phyloP scores from a whole-genome alignment of 768 basidiomycete genomes.

The Paxillus ammoniavirescens region DNA sequence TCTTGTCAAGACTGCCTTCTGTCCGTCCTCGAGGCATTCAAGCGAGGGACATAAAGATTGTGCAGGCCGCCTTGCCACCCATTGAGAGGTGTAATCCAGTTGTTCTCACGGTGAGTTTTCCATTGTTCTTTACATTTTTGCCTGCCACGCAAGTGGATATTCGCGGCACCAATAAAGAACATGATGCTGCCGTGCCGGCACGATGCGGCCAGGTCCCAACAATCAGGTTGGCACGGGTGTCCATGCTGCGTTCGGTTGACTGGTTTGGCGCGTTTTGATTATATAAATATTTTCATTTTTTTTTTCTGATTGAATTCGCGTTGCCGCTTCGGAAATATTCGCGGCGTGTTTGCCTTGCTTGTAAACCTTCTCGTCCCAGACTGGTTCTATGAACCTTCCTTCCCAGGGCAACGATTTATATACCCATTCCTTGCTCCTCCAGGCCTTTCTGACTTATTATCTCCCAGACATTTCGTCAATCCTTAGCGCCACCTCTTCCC shows the following conservation, averaged over 20 bases:
- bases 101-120: conserved; percentile 33
- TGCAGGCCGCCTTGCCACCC: conserved; percentile 11
- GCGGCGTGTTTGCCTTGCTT: conserved; percentile 4
- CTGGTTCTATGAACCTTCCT: conserved; percentile 9
- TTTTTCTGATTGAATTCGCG: conserved; percentile 9
- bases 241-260: conserved; percentile 20
- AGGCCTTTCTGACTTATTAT: conserved; percentile 16
- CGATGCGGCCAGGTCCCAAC: conserved; percentile 19
- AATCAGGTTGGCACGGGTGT: conserved; percentile 14
- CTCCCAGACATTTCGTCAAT: conserved; percentile 5
- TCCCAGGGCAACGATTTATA: conserved; percentile 20
- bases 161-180: conserved; percentile 30
- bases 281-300: conserved; percentile 8
- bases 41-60: conserved; percentile 26
- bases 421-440: conserved; percentile 14
- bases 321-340: conserved; percentile 16
- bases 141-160: conserved; percentile 17
- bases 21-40: conserved; percentile 32
- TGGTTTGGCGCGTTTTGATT: conserved; percentile 22
- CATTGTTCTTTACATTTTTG: conserved; percentile 22
- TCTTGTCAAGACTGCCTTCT: conserved; percentile 23
- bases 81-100: conserved; percentile 11
- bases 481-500: conserved; percentile 19
- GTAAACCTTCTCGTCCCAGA: conserved; percentile 10
- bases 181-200: conserved; percentile 24